Evolutionary conservation across 2,329 filamentous ascomycete species (phyloP), one percentile per base, ranked within the genome.

Genomic region (Phialemoniopsis sp.): DNA sequence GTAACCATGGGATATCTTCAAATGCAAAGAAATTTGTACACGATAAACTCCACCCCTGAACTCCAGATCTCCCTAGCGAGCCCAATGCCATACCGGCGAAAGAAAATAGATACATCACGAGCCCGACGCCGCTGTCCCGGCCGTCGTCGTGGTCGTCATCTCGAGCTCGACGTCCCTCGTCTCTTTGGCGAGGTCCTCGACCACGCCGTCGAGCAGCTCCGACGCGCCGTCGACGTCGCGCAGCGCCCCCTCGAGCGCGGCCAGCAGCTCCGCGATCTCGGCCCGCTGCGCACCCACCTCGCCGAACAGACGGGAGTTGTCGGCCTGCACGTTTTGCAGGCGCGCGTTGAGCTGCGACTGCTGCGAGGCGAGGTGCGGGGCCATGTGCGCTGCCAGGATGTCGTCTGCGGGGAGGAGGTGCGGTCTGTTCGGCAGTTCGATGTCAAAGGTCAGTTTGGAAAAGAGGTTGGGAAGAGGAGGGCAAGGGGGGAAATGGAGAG

Each of bases 321-420:
- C 68, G 13, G 69, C 64, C 54, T 81, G 76, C 32, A 67, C 67
- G 16, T 74, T 78, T 51, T 76, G 73, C 28, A 83, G 62, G 34
- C 64, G 66, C 8, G 75, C 76, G 52, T 77, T 78, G 44, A 83
- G 70, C 48, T 73, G 70, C 3, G 68, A 70, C 39, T 73, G 72
- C 53, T 80, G 75, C 13, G 67, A 59, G 3, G 64, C 62, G 5
- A 80, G 66, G 37, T 74, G 65, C 1, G 76, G 73, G 6, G 63
- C 56, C 17, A 81, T 61, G 55, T 82, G 78, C 2, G 78, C 78
- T 13, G 64, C 58, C 16, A 81, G 62, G 30, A 83, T 62, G 4
- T 64, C 57, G 4, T 63, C 53, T 1, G 79, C 68, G 1, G 78
- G 72, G 2, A 81, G 67, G 21, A 73, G 66, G 49, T 84, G 78